phyloP scores from a whole-genome alignment of 805 yeast genomes.

The Wickerhamiella qilinensis region DNA sequence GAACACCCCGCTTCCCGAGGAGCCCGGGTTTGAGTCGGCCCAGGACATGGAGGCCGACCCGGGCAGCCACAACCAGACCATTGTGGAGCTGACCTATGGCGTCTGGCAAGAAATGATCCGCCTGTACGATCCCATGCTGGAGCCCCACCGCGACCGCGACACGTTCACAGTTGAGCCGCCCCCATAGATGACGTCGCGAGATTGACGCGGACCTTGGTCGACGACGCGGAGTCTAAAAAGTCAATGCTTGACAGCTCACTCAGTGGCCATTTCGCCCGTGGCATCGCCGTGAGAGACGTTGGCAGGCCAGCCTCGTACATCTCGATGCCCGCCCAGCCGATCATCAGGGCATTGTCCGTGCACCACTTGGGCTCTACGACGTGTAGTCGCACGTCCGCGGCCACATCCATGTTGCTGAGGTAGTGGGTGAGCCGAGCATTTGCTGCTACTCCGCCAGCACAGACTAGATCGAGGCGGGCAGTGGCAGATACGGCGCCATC shows the following conservation, averaged over 20 bases:
- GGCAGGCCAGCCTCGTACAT: conserved; percentile 40
- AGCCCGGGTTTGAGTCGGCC: neutral
- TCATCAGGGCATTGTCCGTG: conserved; percentile 94
- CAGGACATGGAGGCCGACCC: neutral
- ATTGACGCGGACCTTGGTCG: no score
- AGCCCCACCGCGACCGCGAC: neutral
- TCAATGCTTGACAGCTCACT: no score
- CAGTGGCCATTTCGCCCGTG: conserved; percentile 74
- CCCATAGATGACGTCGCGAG: no score
- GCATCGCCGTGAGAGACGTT: conserved; percentile 41
- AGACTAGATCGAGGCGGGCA: conserved; percentile 37
- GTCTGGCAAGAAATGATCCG: conserved; percentile 1
- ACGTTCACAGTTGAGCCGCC: neutral
- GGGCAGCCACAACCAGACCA: conserved; percentile 1
- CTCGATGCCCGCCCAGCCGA: conserved; percentile 94
- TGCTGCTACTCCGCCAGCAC: conserved; percentile 93
- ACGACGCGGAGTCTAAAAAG: no score
- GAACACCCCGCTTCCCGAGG: neutral
- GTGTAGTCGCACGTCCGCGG: conserved; percentile 25
- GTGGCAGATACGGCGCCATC: conserved; percentile 8
- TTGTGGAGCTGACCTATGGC: neutral
- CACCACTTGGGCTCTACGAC: conserved; percentile 63
- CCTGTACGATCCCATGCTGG: conserved; percentile 2
- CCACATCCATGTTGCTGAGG: conserved; percentile 14
- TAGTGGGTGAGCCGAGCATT: conserved; percentile 26